A percentile compares a stretch with the other conserved stretches of the same genome.
Evolutionary conservation across 2,329 filamentous ascomycete genomes (phyloP).

Genomic region (Pyricularia sp.): DNA sequence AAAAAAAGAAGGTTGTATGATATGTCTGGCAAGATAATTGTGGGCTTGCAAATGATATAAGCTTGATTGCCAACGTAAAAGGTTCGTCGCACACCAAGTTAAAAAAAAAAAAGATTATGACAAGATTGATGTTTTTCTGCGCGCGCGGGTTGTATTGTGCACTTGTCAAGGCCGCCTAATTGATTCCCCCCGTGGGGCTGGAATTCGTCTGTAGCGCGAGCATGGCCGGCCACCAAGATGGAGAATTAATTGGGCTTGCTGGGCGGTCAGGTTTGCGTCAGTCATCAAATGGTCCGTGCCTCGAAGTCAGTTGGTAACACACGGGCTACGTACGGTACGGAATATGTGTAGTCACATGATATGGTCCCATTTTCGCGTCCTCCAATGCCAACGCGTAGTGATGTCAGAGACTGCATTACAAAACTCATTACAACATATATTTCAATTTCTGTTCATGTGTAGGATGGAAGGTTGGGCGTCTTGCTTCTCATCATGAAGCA

Average conservation of each 20-base stretch:
- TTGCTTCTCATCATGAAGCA: not conserved
- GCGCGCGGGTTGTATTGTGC: not conserved
- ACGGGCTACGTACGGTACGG: no score
- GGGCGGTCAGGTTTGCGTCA: not conserved
- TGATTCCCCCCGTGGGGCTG: constrained; percentile 1
- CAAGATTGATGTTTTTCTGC: not conserved
- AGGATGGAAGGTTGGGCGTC: not conserved
- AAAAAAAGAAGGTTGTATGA: not conserved
- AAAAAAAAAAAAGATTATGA: not conserved
- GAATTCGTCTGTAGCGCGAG: not conserved
- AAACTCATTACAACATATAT: not conserved
- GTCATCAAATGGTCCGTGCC: not conserved
- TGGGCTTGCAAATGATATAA: not conserved
- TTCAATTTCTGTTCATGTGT: not conserved
- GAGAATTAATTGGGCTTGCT: not conserved
- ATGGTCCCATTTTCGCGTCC: not conserved
- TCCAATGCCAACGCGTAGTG: not conserved
- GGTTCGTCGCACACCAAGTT: not conserved
- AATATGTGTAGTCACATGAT: not conserved
- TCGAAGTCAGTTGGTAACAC: not conserved
- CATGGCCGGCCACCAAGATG: not conserved
- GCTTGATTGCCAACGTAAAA: not conserved
- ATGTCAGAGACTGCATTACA: not conserved
- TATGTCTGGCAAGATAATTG: not conserved
- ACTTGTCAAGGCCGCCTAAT: not conserved